Evolutionary conservation across 129 eudicot species (phyloP).

Genomic region (Tanacetum coccineum): DNA sequence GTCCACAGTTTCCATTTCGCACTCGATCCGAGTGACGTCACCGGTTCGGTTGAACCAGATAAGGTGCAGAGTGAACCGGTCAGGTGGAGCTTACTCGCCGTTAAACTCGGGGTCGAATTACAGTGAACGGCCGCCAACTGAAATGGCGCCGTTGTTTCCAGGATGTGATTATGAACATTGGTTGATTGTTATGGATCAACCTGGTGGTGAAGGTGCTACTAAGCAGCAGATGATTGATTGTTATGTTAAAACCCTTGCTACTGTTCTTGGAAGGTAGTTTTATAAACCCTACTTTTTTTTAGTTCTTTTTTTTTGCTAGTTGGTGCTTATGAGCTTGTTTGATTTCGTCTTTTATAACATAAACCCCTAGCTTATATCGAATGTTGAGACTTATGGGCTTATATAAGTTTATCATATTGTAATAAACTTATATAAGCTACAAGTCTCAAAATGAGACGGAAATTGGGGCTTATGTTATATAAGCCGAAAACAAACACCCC

Average conservation of each 20-base stretch:
- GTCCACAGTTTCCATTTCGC: conserved; percentile 39
- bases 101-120: conserved; percentile 73
- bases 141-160: conserved; percentile 96
- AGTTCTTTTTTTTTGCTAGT: no score
- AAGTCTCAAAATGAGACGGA: no score
- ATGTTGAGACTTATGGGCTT: no score
- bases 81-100: conserved; percentile 89
- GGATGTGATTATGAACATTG: conserved; percentile 98
- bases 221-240: conserved; percentile 92
- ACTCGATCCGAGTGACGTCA: conserved; percentile 16
- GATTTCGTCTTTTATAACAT: no score
- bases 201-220: conserved; percentile 92
- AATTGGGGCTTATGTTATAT: no score
- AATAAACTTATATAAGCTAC: no score
- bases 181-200: conserved; percentile 94
- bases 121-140: conserved; percentile 95
- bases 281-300: neutral
- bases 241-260: conserved; percentile 77
- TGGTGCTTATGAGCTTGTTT: no score
- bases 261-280: conserved; percentile 90
- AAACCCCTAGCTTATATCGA: no score
- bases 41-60: conserved; percentile 42
- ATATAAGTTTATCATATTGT: no score
- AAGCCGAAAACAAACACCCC: no score
- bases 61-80: conserved; percentile 67